Evolutionary conservation across 202 grass and related monocot genomes (phyloP), one percentile per base, ranked within the genome.

Genomic region (Setaria italica): DNA sequence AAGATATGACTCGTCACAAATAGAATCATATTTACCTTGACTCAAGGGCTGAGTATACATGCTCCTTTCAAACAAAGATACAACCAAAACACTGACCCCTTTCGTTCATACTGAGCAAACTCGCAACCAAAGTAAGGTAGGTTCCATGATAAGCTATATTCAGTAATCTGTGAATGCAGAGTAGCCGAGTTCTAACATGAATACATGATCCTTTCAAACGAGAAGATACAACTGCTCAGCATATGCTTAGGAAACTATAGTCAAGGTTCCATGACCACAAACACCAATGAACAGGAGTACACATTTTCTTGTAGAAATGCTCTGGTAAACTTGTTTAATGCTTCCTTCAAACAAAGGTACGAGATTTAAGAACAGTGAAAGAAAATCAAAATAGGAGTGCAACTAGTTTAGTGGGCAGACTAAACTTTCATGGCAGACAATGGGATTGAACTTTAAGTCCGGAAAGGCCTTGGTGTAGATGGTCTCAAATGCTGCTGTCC

Each of bases 351-450:
- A 50, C 45, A 72, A 72, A 33, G 3, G 25, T 46, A 21, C 29
- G 10, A 9, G 10, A 33, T 11, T 32, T 50, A 17, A 72, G 58
- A 72, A 47, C 45, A 72, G 21, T 3, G 21, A 2, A 48, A 71
- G 3, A 72, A 72, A 13, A 50, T 51, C 13, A 50, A 32, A 50
- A 12, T 9, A 72, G 2, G 25, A 33, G 25, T 51, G 14, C 25
- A 51, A 25, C 46, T 73, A 51, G 46, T 50, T 17, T 51, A 74
- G 5, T 1, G 48, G 72, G 16, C 15, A 74, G 15, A 74, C 15
- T 37, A 74, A 55, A 74, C 72, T 74, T 55, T 56, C 72, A 37
- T 74, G 49, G 32, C 15, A 74, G 49, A 55, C 35, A 74, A 74
- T 55, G 10, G 72, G 72, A 35, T 33, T 20, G 4, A 55, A 74